Percentiles rank a stretch among this genome's conserved stretches.
Evolutionary conservation across 176 grass and related monocot genomes (phyloP).

Genomic region (Aegilops longissima): DNA sequence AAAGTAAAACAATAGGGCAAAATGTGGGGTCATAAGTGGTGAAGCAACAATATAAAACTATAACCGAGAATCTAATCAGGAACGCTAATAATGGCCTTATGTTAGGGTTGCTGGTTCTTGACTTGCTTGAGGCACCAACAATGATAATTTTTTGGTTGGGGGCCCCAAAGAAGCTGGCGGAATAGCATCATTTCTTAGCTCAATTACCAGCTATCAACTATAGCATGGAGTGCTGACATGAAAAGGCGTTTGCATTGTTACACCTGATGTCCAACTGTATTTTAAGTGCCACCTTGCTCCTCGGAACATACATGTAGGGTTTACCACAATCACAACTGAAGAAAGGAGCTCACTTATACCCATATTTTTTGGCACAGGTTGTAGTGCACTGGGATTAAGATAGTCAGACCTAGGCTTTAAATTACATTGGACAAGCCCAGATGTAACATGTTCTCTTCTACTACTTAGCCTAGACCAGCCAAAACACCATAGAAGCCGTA

Average conservation of each 20-base stretch:
- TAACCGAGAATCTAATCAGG: neutral
- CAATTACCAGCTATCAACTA: neutral
- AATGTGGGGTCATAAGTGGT: neutral
- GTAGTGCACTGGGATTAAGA: neutral
- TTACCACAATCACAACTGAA: neutral
- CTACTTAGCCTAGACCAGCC: neutral
- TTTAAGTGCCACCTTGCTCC: neutral
- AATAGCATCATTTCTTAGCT: neutral
- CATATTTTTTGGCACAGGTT: neutral
- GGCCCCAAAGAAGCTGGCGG: neutral
- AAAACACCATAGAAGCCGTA: neutral
- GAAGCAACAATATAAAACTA: neutral
- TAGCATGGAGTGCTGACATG: neutral
- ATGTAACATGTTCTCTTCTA: neutral
- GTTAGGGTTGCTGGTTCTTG: neutral
- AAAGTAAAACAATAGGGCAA: neutral
- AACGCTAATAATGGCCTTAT: neutral
- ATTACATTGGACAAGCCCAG: neutral
- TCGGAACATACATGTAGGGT: neutral
- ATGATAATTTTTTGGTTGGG: neutral
- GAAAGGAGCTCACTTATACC: neutral
- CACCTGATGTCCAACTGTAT: slow-evolving; percentile 8
- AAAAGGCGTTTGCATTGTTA: neutral
- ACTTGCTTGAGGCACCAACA: neutral
- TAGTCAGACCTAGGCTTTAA: neutral